Evolutionary conservation across 805 yeast species (phyloP).

Genomic region (Cyberlindnera petersonii): DNA sequence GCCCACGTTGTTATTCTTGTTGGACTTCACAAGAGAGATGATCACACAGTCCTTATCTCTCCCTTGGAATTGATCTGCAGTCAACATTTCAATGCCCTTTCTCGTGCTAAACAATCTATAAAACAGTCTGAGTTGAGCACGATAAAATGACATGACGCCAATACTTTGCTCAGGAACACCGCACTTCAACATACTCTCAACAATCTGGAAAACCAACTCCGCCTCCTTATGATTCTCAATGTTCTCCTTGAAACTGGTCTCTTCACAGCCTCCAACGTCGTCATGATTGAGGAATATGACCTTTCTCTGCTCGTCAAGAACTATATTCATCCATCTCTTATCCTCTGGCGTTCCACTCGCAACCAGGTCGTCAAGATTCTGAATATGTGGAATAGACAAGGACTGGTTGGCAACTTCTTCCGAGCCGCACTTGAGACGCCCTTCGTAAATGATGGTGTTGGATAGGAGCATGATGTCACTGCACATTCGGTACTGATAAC

Average conservation of each 20-base stretch:
- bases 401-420: constrained; percentile 55
- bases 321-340: constrained; percentile 52
- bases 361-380: constrained; percentile 7
- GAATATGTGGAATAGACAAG: constrained; percentile 44
- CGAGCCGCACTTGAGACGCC: constrained; percentile 73
- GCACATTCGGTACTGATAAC: constrained; percentile 91
- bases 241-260: constrained; percentile 56
- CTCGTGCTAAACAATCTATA: constrained; percentile 28
- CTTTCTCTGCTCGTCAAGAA: constrained; percentile 49
- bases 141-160: constrained; percentile 87
- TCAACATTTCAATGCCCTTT: constrained; percentile 65
- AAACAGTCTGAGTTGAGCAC: constrained; percentile 68
- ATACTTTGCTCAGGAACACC: constrained; percentile 60
- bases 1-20: constrained; percentile 62
- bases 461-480: constrained; percentile 80
- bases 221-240: constrained; percentile 75
- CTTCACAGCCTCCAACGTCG: constrained; percentile 48
- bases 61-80: constrained; percentile 96
- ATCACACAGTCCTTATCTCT: constrained; percentile 90
- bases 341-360: neutral
- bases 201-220: constrained; percentile 54
- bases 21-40: constrained; percentile 85
- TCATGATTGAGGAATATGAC: constrained; percentile 86
- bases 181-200: constrained; percentile 49
- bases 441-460: constrained; percentile 73